Evolutionary conservation across 139 green algal genomes (phyloP).

Genomic region (Coelastrella sp.): DNA sequence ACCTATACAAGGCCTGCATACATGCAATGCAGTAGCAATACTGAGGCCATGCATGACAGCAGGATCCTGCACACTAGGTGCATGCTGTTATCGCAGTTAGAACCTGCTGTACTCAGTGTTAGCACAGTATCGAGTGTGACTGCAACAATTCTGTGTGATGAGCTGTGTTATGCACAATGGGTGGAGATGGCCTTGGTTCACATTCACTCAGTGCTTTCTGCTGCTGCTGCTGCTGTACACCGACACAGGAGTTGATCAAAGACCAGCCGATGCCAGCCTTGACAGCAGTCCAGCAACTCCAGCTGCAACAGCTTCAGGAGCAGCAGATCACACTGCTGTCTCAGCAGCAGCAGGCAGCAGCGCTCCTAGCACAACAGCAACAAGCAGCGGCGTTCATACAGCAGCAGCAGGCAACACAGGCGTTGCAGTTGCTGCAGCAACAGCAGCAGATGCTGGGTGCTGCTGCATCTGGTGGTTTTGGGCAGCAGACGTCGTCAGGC

Average conservation of each 20-base stretch:
- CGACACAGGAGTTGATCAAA: slow-evolving; percentile 7
- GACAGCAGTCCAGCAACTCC: slow-evolving; percentile 34
- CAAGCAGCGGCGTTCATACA: not conserved
- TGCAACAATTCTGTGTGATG: too few species aligned
- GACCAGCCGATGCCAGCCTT: slow-evolving; percentile 18
- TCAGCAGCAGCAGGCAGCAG: slow-evolving; percentile 20
- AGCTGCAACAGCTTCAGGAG: slow-evolving; percentile 26
- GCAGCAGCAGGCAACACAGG: not conserved
- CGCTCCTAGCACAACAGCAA: not conserved
- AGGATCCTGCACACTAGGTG: not conserved
- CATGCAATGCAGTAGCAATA: not conserved
- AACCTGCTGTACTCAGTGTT: too few species aligned
- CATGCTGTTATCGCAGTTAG: not conserved
- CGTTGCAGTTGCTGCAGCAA: slow-evolving; percentile 29
- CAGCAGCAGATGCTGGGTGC: slow-evolving; percentile 12
- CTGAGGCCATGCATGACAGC: too few species aligned
- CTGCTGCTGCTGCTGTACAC: too few species aligned
- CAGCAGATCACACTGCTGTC: slow-evolving; percentile 2
- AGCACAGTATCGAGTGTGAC: too few species aligned
- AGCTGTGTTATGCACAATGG: too few species aligned
- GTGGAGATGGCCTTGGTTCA: too few species aligned
- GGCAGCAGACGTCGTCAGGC: not conserved
- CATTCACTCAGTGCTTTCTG: not conserved
- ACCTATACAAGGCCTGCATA: not conserved
- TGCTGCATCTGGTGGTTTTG: not conserved